phyloP scores from a whole-genome alignment of 805 yeast species.

The Wickerhamiella australiensis region DNA sequence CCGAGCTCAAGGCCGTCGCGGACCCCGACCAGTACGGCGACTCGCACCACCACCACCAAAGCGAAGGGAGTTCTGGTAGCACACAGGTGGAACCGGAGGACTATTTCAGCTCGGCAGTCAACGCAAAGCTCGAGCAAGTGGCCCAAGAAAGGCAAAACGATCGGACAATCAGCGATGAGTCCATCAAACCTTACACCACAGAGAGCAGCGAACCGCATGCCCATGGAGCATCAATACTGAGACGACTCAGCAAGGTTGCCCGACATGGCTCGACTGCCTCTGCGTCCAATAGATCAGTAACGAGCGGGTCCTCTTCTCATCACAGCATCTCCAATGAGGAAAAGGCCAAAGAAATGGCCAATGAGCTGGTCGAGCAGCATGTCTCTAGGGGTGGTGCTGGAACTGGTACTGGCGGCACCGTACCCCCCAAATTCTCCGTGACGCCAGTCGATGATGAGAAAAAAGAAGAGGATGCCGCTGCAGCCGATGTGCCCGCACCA shows the following conservation, averaged over 20 bases:
- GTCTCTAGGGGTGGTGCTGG: background rate
- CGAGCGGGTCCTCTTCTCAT: background rate
- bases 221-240: background rate
- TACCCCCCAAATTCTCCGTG: background rate
- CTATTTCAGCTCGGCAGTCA: background rate
- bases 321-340: slow-evolving; percentile 2
- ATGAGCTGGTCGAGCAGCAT: slow-evolving; percentile 9
- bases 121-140: slow-evolving; percentile 1
- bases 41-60: background rate
- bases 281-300: background rate
- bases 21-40: background rate
- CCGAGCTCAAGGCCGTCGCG: background rate
- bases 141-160: background rate
- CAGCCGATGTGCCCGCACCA: background rate
- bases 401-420: background rate
- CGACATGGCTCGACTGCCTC: background rate
- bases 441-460: background rate
- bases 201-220: background rate
- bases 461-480: background rate
- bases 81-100: background rate
- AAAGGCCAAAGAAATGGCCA: slow-evolving; percentile 1
- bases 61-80: background rate
- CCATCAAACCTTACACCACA: background rate
- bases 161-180: background rate
- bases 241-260: background rate